These are phyloP conservation scores for Cerioporus squamosus DNA, from an alignment of 1,284 basidiomycete genomes.

Conservation along the genomic window DNA sequence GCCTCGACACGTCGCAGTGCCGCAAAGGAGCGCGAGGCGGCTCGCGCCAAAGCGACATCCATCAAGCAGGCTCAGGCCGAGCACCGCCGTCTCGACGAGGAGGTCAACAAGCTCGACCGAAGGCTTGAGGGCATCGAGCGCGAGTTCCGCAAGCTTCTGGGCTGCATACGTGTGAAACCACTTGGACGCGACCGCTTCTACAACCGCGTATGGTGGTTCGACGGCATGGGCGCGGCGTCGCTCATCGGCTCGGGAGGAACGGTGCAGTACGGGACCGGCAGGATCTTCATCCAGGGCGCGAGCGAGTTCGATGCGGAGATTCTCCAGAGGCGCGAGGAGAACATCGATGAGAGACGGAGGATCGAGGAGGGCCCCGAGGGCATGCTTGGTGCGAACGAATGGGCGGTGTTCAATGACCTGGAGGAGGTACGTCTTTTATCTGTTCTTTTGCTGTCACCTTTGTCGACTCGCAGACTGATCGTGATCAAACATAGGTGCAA, in stretches of 20 bases:
- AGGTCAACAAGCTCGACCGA: slow-evolving; percentile 79
- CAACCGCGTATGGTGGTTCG: slow-evolving; percentile 98
- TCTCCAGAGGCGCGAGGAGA: slow-evolving; percentile 57
- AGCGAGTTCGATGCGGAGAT: slow-evolving; percentile 78
- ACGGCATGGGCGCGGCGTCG: slow-evolving; percentile 88
- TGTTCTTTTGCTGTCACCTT: slow-evolving; percentile 22
- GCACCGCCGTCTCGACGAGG: slow-evolving; percentile 84
- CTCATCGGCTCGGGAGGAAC: slow-evolving; percentile 76
- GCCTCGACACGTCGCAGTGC: slow-evolving; percentile 45
- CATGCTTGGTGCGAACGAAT: slow-evolving; percentile 76
- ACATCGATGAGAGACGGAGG: slow-evolving; percentile 60
- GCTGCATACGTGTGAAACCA: slow-evolving; percentile 84
- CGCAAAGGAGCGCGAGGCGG: slow-evolving; percentile 77
- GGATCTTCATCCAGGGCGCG: slow-evolving; percentile 90
- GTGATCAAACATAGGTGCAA: slow-evolving; percentile 60
- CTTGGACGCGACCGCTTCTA: slow-evolving; percentile 92
- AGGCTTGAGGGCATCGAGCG: slow-evolving; percentile 88
- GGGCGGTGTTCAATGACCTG: slow-evolving; percentile 87
- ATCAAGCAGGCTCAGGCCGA: slow-evolving; percentile 75
- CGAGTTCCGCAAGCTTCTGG: slow-evolving; percentile 88
- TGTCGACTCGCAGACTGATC: neutral
- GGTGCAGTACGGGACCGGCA: slow-evolving; percentile 84
- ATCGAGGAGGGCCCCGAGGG: slow-evolving; percentile 82
- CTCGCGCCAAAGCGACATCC: slow-evolving; percentile 72
- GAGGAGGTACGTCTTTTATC: slow-evolving; percentile 70